Percentiles rank a stretch among this genome's conserved stretches.
Evolutionary conservation across 2,329 filamentous ascomycete species (phyloP).

Genomic region (Alternaria ethzedia): DNA sequence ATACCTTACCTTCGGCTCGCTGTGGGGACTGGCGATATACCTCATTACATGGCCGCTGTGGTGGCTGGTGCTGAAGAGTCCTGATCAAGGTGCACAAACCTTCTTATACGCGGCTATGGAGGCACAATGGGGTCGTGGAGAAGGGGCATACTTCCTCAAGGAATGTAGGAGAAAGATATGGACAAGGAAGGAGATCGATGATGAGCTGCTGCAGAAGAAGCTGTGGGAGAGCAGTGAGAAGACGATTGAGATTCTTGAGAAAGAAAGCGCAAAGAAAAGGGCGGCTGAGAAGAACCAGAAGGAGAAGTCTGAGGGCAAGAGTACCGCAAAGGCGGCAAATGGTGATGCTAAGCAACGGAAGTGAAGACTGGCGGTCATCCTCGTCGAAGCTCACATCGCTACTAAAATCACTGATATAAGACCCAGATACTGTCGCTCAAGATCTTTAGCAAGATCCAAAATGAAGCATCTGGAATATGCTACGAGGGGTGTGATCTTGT

Average conservation of each 20-base stretch:
- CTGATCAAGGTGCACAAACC: conserved; percentile 82
- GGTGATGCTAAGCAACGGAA: conserved; percentile 35
- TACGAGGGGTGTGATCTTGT: not conserved
- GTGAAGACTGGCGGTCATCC: not conserved
- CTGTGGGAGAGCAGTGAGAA: conserved; percentile 86
- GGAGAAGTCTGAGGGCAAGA: conserved; percentile 39
- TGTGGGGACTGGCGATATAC: conserved; percentile 81
- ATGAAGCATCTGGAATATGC: not conserved
- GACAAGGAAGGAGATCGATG: conserved; percentile 73
- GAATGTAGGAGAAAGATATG: conserved; percentile 82
- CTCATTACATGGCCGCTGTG: conserved; percentile 77
- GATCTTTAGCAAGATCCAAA: not conserved
- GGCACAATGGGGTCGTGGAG: conserved; percentile 66
- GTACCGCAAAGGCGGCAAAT: conserved; percentile 23
- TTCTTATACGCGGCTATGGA: conserved; percentile 89
- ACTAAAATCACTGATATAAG: not conserved
- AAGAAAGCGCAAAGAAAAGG: conserved; percentile 71
- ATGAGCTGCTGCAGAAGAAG: conserved; percentile 80
- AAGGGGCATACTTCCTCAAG: conserved; percentile 79
- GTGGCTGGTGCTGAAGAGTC: conserved; percentile 88
- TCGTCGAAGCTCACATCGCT: not conserved
- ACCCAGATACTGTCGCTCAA: not conserved
- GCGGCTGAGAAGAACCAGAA: conserved; percentile 63
- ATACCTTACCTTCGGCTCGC: conserved; percentile 83
- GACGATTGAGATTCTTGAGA: conserved; percentile 83